These are phyloP conservation scores for Ogataea parapolymorpha DNA, from an alignment of 805 yeast species.

Conservation along the genomic window DNA sequence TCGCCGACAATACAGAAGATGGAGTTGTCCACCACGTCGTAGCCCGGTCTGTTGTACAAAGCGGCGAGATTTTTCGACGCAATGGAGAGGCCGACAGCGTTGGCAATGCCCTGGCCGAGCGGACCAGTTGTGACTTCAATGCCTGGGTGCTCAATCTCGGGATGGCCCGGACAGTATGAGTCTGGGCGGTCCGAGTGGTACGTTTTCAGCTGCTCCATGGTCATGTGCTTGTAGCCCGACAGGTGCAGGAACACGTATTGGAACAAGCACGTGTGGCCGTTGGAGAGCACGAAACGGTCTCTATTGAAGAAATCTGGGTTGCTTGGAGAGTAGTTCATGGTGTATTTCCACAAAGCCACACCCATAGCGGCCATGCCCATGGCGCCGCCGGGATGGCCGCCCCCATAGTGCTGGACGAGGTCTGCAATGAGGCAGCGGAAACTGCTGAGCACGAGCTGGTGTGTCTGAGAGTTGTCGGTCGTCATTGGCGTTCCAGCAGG, in stretches of 20 bases:
- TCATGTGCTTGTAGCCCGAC: constrained; percentile 68
- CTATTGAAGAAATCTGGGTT: constrained; percentile 91
- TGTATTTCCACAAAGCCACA: constrained; percentile 73
- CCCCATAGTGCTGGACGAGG: constrained; percentile 33
- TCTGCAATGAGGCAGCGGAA: constrained; percentile 35
- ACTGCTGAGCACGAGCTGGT: constrained; percentile 28
- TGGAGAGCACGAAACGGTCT: constrained; percentile 91
- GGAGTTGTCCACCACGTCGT: constrained; percentile 65
- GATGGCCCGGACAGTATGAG: constrained; percentile 97
- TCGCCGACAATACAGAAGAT: constrained; percentile 87
- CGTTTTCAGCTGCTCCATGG: constrained; percentile 80
- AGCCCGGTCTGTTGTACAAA: constrained; percentile 84
- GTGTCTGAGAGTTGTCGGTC: constrained; percentile 20
- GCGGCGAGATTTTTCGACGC: constrained; percentile 93
- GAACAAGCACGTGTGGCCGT: constrained; percentile 95
- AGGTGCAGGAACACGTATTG: constrained; percentile 82
- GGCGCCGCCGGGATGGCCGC: constrained; percentile 99
- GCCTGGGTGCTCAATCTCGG: constrained; percentile 90
- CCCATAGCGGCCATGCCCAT: constrained; percentile 97
- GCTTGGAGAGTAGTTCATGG: constrained; percentile 79
- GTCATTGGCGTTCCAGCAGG: constrained; percentile 15
- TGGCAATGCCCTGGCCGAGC: constrained; percentile 94
- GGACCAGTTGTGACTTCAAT: constrained; percentile 98
- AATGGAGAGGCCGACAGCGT: constrained; percentile 94
- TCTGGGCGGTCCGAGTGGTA: constrained; percentile 71